Evolutionary conservation across 108 stramenopile species (phyloP), one percentile per base, ranked within the genome.

Genomic region (Aurantiochytrium sp.): DNA sequence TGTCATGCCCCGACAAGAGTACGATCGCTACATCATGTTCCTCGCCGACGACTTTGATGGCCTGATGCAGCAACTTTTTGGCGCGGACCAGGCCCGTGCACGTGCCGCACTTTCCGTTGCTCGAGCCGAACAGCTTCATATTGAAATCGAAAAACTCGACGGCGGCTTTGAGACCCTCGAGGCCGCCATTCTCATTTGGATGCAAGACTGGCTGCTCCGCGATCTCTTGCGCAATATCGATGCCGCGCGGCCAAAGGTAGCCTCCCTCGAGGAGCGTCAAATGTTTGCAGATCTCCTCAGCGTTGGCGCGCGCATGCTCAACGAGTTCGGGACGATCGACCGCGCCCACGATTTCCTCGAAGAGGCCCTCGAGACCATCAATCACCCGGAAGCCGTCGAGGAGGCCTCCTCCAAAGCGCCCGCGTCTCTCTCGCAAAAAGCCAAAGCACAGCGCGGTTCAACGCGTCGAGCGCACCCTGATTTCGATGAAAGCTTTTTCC

Each of bases 31-130:
- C 51, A 83, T 83, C 51, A 47, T 53, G 19, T 53, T 53, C n/a
- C 76, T 83, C 49, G 76, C 76, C n/a, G 49, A 83, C n/a, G 76
- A 83, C 76, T 53, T 53, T 12, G 76, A 83, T 45, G 76, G 76
- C 45, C 25, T 83, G 0, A 47, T 83, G 45, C 51, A 53, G 28
- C 76, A 83, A 35, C n/a, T 83, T 35, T 83, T 83, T 47, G 76
- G 49, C 51, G 76, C 51, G 49, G 76, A 83, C 5, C 64, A 69
- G 42, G 25, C 64, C 18, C 64, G 64, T 18, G 64, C 64, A 18
- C 64, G 64, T 23, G 64, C 64, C 42, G 64, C 64, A 10, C 35
- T 69, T 23, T 69, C 64, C 0, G 64, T 69, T 10, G 64, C 64
- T 8, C 64, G 42, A 14, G 64, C 64, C 4, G 64, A 69, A 1